Conservation (phyloP, 805 yeast genomes). For the Teunomyces stri region DNA sequence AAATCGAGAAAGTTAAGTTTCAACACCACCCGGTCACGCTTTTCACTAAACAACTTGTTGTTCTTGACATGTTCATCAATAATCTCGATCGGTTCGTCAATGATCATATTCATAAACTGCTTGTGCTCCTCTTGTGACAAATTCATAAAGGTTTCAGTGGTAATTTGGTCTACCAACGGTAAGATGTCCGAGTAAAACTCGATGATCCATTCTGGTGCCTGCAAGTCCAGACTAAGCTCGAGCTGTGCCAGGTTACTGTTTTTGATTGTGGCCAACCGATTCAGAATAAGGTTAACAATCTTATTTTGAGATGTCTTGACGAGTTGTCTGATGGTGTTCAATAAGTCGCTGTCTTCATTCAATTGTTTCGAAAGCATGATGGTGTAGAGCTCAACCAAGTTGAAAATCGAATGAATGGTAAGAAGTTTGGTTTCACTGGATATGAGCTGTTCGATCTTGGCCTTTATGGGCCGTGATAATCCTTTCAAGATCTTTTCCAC, state of each 20-base stretch:
- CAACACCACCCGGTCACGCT: slow-evolving; percentile 41
- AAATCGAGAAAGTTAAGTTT: slow-evolving; percentile 61
- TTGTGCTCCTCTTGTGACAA: slow-evolving; percentile 33
- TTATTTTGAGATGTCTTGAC: slow-evolving; percentile 26
- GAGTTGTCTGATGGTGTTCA: slow-evolving; percentile 22
- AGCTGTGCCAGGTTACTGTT: slow-evolving; percentile 39
- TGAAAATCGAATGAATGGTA: slow-evolving; percentile 56
- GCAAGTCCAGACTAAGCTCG: slow-evolving; percentile 52
- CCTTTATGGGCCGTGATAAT: slow-evolving; percentile 57
- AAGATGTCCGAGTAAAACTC: slow-evolving; percentile 62
- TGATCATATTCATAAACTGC: slow-evolving; percentile 38
- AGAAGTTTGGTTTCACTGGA: slow-evolving; percentile 60
- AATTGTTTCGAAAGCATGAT: slow-evolving; percentile 60
- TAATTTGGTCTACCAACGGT: slow-evolving; percentile 49
- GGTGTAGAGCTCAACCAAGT: slow-evolving; percentile 63
- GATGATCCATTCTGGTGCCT: slow-evolving; percentile 82
- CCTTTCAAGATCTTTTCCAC: slow-evolving; percentile 51
- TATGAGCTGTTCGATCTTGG: slow-evolving; percentile 66
- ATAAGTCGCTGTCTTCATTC: slow-evolving; percentile 15
- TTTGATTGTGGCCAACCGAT: slow-evolving; percentile 30
- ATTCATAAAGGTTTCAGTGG: slow-evolving; percentile 40
- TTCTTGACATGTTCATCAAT: slow-evolving; percentile 31
- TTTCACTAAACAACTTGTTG: slow-evolving; percentile 25
- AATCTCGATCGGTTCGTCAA: slow-evolving; percentile 47
- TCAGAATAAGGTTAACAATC: slow-evolving; percentile 23